These are phyloP conservation scores for Lablab purpureus DNA, from an alignment of 306 rosid species.

Conservation along the genomic window DNA sequence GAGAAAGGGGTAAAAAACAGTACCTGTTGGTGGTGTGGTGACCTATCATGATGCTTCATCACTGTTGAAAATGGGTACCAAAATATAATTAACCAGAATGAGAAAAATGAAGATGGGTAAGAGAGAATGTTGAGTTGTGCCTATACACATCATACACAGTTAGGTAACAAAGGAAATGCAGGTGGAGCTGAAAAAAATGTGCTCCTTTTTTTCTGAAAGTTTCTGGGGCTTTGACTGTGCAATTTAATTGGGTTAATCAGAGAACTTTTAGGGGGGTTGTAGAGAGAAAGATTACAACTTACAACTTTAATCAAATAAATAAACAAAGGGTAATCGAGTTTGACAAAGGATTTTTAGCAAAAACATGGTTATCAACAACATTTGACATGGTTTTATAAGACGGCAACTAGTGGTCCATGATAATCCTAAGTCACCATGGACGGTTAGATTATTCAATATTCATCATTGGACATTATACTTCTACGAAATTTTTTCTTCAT, in stretches of 20 bases:
- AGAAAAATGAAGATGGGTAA: conserved; percentile 31
- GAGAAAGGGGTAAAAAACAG: not conserved
- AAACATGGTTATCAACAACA: conserved; percentile 4
- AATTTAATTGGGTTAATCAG: conserved; percentile 3
- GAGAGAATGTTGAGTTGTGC: conserved; percentile 9
- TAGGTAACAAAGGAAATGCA: not conserved
- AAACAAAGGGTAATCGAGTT: not conserved
- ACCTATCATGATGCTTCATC: conserved; percentile 60
- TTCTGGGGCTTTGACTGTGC: conserved; percentile 24
- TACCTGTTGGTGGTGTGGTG: conserved; percentile 65
- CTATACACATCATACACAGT: too few species aligned
- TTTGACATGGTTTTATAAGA: conserved; percentile 23
- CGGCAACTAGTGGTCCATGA: conserved; percentile 27
- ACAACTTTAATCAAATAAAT: not conserved
- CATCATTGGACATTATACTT: not conserved
- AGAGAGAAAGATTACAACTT: not conserved
- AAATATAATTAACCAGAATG: conserved; percentile 20
- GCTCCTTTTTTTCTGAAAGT: conserved; percentile 9
- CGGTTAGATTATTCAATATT: conserved; percentile 15
- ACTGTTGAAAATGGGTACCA: conserved; percentile 40
- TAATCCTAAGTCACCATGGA: not conserved
- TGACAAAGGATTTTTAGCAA: not conserved
- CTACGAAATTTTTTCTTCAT: not conserved
- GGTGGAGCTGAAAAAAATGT: conserved; percentile 38
- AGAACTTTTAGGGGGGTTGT: conserved; percentile 25